These are phyloP conservation scores for Tylopilus balloui DNA, from an alignment of 768 basidiomycete genomes.

Conservation along the genomic window DNA sequence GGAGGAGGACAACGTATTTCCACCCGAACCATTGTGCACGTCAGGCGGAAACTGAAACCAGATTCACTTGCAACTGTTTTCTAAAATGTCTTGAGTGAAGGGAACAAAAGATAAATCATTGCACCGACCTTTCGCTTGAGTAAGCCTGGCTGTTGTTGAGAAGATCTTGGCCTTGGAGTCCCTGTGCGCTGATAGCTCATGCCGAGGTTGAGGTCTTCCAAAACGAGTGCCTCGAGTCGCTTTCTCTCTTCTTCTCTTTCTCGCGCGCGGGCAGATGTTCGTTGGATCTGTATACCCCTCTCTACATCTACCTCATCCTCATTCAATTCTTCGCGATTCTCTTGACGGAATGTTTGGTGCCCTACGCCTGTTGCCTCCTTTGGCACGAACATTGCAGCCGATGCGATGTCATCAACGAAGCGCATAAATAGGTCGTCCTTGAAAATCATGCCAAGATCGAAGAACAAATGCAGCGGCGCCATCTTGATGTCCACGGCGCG, in stretches of 20 bases:
- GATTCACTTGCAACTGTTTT: slow-evolving; percentile 3
- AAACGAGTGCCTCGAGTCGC: slow-evolving; percentile 45
- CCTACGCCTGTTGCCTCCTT: slow-evolving; percentile 1
- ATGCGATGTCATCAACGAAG: slow-evolving; percentile 47
- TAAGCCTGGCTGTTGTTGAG: slow-evolving; percentile 1
- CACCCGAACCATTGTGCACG: slow-evolving; percentile 56
- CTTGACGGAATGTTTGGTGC: not conserved
- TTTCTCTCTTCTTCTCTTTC: slow-evolving; percentile 37
- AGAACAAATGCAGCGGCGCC: slow-evolving; percentile 69
- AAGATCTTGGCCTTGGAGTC: slow-evolving; percentile 5
- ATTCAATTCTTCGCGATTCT: slow-evolving; percentile 1
- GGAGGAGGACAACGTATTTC: slow-evolving; percentile 68
- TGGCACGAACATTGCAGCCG: slow-evolving; percentile 11
- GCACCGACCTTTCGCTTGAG: slow-evolving; percentile 17
- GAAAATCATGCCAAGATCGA: slow-evolving; percentile 54
- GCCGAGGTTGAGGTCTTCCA: slow-evolving; percentile 57
- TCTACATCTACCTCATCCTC: slow-evolving; percentile 13
- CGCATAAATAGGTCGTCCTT: slow-evolving; percentile 36
- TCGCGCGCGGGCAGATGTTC: slow-evolving; percentile 12
- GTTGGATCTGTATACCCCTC: slow-evolving; percentile 26
- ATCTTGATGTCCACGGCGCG: slow-evolving; percentile 35
- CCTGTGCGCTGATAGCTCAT: slow-evolving; percentile 38
- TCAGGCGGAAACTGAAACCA: slow-evolving; percentile 32
- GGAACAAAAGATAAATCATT: not conserved
- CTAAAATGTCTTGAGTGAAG: slow-evolving; percentile 11